phyloP scores from a whole-genome alignment of 768 basidiomycete genomes.

The Rhizopogon roseolus region DNA sequence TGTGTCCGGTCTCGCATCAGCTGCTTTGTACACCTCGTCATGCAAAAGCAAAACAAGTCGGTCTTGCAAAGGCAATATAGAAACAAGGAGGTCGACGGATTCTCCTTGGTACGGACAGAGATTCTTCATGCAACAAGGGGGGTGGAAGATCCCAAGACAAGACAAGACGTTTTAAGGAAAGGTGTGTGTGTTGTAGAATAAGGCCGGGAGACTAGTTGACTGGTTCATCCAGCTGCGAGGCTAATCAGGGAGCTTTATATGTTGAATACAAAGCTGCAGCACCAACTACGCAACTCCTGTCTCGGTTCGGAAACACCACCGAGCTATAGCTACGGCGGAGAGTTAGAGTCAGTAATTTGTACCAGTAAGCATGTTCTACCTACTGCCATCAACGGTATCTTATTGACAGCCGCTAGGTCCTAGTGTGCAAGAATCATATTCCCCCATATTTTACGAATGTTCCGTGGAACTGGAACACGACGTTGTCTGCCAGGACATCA shows the following conservation, averaged over 20 bases:
- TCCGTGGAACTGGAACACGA: not conserved
- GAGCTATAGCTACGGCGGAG: not conserved
- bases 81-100: constrained; percentile 15
- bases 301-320: not conserved
- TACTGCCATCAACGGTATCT: not conserved
- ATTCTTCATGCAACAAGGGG: not conserved
- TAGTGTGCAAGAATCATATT: not conserved
- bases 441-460: not conserved
- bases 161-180: not conserved
- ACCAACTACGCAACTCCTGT: not conserved
- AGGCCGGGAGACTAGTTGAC: not conserved
- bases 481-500: not conserved
- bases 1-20: not conserved
- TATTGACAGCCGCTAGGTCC: not conserved
- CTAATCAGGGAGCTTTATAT: not conserved
- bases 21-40: not conserved
- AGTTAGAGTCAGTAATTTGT: not conserved
- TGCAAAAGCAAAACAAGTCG: constrained; percentile 9
- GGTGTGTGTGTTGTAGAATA: not conserved
- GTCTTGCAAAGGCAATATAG: constrained; percentile 16
- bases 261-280: not conserved
- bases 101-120: constrained; percentile 11
- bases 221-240: not conserved
- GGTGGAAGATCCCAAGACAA: not conserved
- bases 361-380: not conserved